Percentiles rank a stretch among this genome's conserved stretches.
These are phyloP conservation scores for Warburgia ugandensis DNA, from an alignment of 164 flowering plant genomes.

Conservation along the genomic window DNA sequence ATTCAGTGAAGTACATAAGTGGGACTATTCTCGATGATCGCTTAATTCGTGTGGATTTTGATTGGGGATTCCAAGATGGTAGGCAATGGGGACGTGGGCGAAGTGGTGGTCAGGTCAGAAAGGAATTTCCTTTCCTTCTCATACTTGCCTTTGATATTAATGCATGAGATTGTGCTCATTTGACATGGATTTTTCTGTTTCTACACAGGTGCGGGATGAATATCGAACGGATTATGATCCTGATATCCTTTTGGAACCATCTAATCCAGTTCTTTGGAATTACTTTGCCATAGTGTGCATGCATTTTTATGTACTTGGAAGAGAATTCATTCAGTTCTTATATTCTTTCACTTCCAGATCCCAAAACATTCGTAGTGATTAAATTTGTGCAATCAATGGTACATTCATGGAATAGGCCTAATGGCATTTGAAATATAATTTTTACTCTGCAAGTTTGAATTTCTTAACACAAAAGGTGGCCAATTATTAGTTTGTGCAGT, in stretches of 20 bases:
- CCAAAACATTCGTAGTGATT: too few relatives aligned
- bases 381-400: too few relatives aligned
- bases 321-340: too few relatives aligned
- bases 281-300: too few relatives aligned
- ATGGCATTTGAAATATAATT: too few relatives aligned
- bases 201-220: slow-evolving; percentile 86
- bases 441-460: too few relatives aligned
- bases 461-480: too few relatives aligned
- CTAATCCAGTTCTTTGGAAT: not conserved
- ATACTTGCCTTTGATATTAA: not conserved
- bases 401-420: too few relatives aligned
- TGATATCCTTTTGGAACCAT: slow-evolving; percentile 69
- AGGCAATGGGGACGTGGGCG: slow-evolving; percentile 99
- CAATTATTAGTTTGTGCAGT: too few relatives aligned
- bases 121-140: too few relatives aligned
- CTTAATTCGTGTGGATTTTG: slow-evolving; percentile 96
- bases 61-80: slow-evolving; percentile 98
- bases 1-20: slow-evolving; percentile 87
- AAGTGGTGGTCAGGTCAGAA: slow-evolving; percentile 98
- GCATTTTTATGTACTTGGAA: too few relatives aligned
- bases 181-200: slow-evolving; percentile 1
- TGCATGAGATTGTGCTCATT: not conserved
- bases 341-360: too few relatives aligned
- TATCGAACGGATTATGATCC: slow-evolving; percentile 98
- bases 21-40: slow-evolving; percentile 98